phyloP scores from a whole-genome alignment of 2,329 filamentous ascomycete species.

The Graphilbum sp. region DNA sequence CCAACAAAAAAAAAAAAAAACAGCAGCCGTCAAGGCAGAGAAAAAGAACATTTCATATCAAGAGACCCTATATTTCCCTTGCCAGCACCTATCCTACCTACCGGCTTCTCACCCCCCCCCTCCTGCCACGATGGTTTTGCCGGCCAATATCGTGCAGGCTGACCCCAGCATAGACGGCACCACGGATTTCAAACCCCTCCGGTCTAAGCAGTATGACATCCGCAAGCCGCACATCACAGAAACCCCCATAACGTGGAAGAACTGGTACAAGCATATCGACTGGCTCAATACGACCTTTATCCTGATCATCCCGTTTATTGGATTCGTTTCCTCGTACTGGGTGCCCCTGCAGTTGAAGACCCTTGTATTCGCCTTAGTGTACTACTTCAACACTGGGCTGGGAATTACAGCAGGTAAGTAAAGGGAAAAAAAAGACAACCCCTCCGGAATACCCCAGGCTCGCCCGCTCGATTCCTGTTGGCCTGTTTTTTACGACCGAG shows the following conservation, averaged over 20 bases:
- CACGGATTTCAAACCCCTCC: conserved; percentile 36
- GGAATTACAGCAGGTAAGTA: conserved; percentile 59
- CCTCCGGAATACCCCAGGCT: no score
- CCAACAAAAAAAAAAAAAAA: neutral
- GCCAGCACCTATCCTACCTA: neutral
- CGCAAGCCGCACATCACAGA: conserved; percentile 78
- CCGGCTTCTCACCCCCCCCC: no score
- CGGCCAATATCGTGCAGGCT: conserved; percentile 22
- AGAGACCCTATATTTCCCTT: no score
- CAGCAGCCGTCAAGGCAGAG: no score
- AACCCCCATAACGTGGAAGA: conserved; percentile 59
- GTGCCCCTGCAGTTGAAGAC: conserved; percentile 59
- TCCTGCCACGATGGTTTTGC: conserved; percentile 12
- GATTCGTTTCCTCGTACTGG: conserved; percentile 61
- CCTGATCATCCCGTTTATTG: conserved; percentile 57
- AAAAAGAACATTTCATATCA: no score
- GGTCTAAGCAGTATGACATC: conserved; percentile 29
- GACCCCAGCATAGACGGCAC: conserved; percentile 33
- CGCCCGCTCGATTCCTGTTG: no score
- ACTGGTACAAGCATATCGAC: conserved; percentile 88
- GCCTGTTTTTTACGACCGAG: no score
- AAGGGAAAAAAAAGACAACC: no score
- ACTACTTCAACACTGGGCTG: conserved; percentile 73
- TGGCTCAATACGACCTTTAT: conserved; percentile 82
- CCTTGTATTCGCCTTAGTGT: conserved; percentile 53